Base-by-base conservation (phyloP, 2,329 filamentous ascomycete genomes). In the Colletotrichum tamarilloi region DNA sequence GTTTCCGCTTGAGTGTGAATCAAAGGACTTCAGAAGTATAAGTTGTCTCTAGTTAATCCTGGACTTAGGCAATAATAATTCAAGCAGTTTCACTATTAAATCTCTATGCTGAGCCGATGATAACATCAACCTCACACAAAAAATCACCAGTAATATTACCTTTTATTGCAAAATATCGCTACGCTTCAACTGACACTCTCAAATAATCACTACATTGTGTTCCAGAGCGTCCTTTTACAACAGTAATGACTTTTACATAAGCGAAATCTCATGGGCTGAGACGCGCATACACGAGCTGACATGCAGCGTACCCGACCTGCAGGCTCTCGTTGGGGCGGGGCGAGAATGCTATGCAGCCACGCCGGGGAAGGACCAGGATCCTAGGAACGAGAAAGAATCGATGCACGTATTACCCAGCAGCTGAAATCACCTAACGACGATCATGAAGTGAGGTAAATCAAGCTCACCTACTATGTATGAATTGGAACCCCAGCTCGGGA, bases 281-380 rank as follows among this genome's bases (percentile, higher is more conserved):
- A 53, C 60, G 58, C 62, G 53, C 67, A 69, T 69, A 69, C 57
- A 69, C 67, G 62, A 69, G 67, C 67, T 69, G 28, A 69, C 60
- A 26, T 69, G 62, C 67, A 69, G 53, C 26, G 5, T 16, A 11
- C 16, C 28, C 26, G 19, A 58, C 6, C 35, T 58, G 38, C 9
- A 57, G 24, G 38, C 1, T 49, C 38, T 6, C 24, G 14, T 8
- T 4, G 42, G 28, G 22, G 32, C 28, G 60, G 60, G 38, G 38
- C 14, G 38, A 30, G 24, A 26, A 38, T 35, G 22, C 42, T 24
- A 26, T 28, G 19, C 49, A 46, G 28, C 35, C 12, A 26, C n/a
- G 0, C n/a, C 12, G 35, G 4, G 16, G 14, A 7, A 2, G 16
- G 12, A 3, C n/a, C 12, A 19, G 6, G 16, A 5, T 30, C 8